Base-by-base conservation (phyloP, 1,284 basidiomycete genomes). In the Cystobasidium slooffiae region DNA sequence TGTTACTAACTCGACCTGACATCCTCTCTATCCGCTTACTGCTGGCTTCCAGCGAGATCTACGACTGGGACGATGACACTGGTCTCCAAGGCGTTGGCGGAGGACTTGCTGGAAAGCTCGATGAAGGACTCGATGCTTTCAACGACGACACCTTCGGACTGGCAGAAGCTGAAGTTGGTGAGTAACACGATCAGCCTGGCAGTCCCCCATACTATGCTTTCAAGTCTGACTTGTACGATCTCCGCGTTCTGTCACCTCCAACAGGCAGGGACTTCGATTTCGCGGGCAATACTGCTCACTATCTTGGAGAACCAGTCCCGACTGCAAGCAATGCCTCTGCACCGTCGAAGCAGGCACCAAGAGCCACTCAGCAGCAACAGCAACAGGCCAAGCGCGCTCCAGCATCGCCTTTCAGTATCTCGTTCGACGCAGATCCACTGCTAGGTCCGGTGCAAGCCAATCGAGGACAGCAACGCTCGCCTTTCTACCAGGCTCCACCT, bases 101-200 rank as follows among this genome's bases (percentile, higher is more conserved):
- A 6, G 53, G 64, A 20, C 88, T 95, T 10, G 94, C 91, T 58
- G 91, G 92, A 82, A 88, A 88, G 74, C 86, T 97, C 75, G 89
- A 91, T 79, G 96, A 98, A 82, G 89, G 89, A 49, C 89, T 89
- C 64, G 94, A 97, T 85, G 93, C 94, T 77, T 82, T 94, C 79
- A 97, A 97, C 83, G 93, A 97, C 81, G 94, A 97, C 85, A 99
- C 96, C 1, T 99, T 99, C 84, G 96, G 95, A 49, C 87, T 84
- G 52, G 80, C 70, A 43, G 79, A 78, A 55, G 77, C 78, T 31
- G 80, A 51, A 51, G 39, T 63, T 49, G 41, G 92, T 84, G 51
- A 79, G 84, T 58, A 88, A 86, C 31, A 83, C 82, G 81, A 85
- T 88, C 82, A 74, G n/a, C 24, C 41, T 20, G 10, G 12, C n/a